phyloP scores from a whole-genome alignment of 139 green algal species.

The Mesostigma viride region DNA sequence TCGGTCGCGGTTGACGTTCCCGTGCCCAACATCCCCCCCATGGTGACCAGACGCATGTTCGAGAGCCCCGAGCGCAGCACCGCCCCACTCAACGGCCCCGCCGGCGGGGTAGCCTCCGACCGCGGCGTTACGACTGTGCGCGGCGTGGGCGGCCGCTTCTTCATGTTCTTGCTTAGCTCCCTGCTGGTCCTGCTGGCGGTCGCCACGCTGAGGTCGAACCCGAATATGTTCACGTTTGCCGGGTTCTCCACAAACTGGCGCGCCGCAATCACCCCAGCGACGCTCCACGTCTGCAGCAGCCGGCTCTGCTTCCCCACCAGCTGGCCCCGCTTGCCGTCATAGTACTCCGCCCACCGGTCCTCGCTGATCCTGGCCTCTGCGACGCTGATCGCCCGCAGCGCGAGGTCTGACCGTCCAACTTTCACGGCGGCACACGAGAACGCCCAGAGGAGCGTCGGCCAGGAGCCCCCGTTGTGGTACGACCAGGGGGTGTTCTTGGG shows the following conservation, averaged over 20 bases:
- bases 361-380: constrained; percentile 13
- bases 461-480: constrained; percentile 32
- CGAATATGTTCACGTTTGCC: not conserved
- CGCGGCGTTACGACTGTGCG: too few relatives aligned
- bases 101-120: too few relatives aligned
- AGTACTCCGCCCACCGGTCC: constrained; percentile 29
- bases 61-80: too few relatives aligned
- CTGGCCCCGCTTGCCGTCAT: constrained; percentile 17
- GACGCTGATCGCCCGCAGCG: constrained; percentile 16
- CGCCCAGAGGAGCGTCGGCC: constrained; percentile 27
- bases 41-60: too few relatives aligned
- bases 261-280: constrained; percentile 13
- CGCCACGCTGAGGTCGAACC: not conserved
- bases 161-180: not conserved
- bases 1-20: too few relatives aligned
- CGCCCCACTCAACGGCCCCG: too few relatives aligned
- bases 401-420: constrained; percentile 18
- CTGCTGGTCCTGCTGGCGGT: too few relatives aligned
- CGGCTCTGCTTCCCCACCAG: not conserved
- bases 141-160: not conserved
- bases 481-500: constrained; percentile 27
- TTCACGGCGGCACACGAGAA: constrained; percentile 28
- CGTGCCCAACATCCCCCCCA: too few relatives aligned
- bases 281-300: constrained; percentile 25
- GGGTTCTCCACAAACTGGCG: constrained; percentile 25